Conservation (phyloP, 1,284 basidiomycete genomes). For the Sanghuangporus sanghuang region DNA sequence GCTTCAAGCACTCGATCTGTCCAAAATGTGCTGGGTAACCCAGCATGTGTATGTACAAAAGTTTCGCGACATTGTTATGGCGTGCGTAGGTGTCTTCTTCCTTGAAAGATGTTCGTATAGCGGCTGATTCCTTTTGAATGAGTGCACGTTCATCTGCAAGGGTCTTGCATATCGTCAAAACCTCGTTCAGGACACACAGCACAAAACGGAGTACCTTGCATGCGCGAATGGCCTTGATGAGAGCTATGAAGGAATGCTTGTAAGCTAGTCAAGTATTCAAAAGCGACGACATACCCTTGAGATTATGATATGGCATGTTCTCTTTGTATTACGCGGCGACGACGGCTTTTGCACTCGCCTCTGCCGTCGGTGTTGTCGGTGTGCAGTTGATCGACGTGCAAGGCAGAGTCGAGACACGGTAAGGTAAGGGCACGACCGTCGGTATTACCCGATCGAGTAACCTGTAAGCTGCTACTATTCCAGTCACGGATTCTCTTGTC, state of each 20-base stretch:
- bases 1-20: slow-evolving; percentile 98
- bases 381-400: not conserved
- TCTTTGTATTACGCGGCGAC: not conserved
- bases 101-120: slow-evolving; percentile 95
- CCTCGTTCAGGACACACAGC: slow-evolving; percentile 16
- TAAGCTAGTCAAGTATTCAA: not conserved
- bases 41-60: slow-evolving; percentile 99
- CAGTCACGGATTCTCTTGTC: not conserved
- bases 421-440: not conserved
- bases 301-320: slow-evolving; percentile 83
- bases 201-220: slow-evolving; percentile 65
- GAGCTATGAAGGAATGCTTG: slow-evolving; percentile 45
- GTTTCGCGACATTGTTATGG: slow-evolving; percentile 97
- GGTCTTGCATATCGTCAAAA: slow-evolving; percentile 56
- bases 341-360: not conserved
- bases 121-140: slow-evolving; percentile 97
- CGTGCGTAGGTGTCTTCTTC: slow-evolving; percentile 93
- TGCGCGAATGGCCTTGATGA: slow-evolving; percentile 91
- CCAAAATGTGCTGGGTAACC: slow-evolving; percentile 99
- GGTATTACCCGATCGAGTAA: not conserved
- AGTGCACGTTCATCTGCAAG: slow-evolving; percentile 96
- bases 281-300: slow-evolving; percentile 67
- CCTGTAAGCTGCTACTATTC: not conserved
- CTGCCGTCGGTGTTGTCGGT: not conserved
- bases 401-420: not conserved